Conservation (phyloP, 371 early-diverging fungal species). For the Circinella umbellata region DNA sequence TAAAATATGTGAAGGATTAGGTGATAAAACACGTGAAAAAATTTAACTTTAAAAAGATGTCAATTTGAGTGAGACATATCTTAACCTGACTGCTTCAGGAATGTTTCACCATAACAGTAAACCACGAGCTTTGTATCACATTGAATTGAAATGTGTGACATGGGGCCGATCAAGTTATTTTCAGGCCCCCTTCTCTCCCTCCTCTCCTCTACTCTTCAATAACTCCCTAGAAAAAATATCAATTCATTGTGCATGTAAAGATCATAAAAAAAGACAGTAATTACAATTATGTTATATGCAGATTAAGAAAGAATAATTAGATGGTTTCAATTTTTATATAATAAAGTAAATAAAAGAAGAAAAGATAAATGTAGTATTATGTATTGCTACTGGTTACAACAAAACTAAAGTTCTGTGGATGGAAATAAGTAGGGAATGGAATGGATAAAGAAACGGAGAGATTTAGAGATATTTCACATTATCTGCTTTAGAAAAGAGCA, state of each 20-base stretch:
- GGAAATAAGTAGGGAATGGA: neutral
- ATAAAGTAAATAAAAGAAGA: neutral
- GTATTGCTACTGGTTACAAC: conserved; percentile 8
- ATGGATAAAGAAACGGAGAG: neutral
- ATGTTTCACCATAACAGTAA: too few species aligned
- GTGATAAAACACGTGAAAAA: too few species aligned
- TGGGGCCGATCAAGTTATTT: conserved; percentile 5
- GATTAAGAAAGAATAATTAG: neutral
- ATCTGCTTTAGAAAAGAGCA: conserved; percentile 14
- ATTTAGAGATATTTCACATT: too few species aligned
- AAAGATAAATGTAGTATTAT: conserved; percentile 2
- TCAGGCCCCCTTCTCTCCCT: neutral
- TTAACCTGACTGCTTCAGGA: too few species aligned
- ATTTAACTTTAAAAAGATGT: too few species aligned
- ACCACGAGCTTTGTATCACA: too few species aligned
- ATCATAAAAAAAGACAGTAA: neutral
- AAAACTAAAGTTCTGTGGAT: neutral
- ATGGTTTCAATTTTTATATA: neutral
- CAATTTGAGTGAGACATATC: too few species aligned
- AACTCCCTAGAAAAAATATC: neutral
- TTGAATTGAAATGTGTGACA: neutral
- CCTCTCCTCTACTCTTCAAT: neutral
- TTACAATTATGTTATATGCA: neutral
- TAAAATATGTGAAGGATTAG: too few species aligned
- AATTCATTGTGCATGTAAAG: too few species aligned